Percentiles rank a stretch among this genome's conserved stretches.
phyloP scores from a whole-genome alignment of 129 eudicot species.

The Lactuca saligna region DNA sequence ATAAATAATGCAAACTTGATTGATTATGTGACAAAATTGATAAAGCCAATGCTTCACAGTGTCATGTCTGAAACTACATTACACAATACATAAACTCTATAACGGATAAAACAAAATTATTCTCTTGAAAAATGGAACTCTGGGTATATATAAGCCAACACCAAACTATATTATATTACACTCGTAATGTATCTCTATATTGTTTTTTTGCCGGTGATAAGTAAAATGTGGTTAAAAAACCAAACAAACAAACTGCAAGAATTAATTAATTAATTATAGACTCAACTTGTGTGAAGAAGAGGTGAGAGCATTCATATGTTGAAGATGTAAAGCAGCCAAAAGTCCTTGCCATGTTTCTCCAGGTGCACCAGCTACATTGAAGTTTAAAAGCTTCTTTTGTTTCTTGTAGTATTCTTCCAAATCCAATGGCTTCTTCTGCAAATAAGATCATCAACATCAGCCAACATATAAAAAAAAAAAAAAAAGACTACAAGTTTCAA shows the following conservation, averaged over 20 bases:
- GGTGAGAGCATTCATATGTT: constrained; percentile 56
- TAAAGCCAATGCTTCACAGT: constrained; percentile 14
- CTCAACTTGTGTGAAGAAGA: constrained; percentile 68
- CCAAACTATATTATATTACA: constrained; percentile 34
- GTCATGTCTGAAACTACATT: constrained; percentile 36
- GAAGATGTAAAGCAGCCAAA: constrained; percentile 85
- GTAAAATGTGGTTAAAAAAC: constrained; percentile 5
- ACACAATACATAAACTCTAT: constrained; percentile 17
- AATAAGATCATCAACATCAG: constrained; percentile 12
- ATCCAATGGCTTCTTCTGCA: constrained; percentile 71
- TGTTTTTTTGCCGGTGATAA: constrained; percentile 7
- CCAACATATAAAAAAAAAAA: neutral
- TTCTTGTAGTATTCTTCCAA: constrained; percentile 84
- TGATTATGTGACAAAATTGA: constrained; percentile 37
- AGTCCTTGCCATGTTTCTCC: constrained; percentile 92
- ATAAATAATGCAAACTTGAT: constrained; percentile 17
- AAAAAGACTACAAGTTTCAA: too few species aligned
- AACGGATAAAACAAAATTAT: constrained; percentile 28
- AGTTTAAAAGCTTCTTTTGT: constrained; percentile 85
- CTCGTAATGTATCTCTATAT: constrained; percentile 26
- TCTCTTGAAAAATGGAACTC: constrained; percentile 33
- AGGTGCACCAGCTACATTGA: constrained; percentile 74
- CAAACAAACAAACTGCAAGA: constrained; percentile 24
- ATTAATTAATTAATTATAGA: constrained; percentile 31
- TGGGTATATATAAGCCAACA: constrained; percentile 26